phyloP scores from a whole-genome alignment of 805 yeast genomes.

The Candida taoyuanica region DNA sequence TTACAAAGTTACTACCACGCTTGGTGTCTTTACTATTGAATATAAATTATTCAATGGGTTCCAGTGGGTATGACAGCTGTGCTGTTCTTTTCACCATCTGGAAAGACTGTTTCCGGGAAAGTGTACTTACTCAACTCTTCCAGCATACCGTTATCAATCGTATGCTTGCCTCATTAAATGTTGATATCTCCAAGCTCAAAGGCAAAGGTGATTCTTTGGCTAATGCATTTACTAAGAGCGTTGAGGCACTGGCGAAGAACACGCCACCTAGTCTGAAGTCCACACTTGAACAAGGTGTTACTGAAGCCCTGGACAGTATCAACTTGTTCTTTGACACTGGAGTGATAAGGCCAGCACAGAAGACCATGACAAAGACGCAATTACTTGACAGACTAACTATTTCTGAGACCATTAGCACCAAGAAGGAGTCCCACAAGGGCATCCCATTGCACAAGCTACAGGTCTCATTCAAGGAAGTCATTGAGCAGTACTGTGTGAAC shows the following conservation, averaged over 20 bases:
- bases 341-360: conserved; percentile 9
- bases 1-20: conserved; percentile 21
- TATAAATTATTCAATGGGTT: background rate
- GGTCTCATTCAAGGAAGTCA: conserved; percentile 59
- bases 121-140: no score
- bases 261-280: background rate
- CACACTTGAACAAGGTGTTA: conserved; percentile 16
- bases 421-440: conserved; percentile 24
- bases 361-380: conserved; percentile 1
- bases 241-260: background rate
- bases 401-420: background rate
- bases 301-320: conserved; percentile 29
- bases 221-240: background rate
- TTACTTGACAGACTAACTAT: background rate
- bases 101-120: no score
- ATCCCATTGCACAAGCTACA: conserved; percentile 40
- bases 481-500: conserved; percentile 53
- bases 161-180: no score
- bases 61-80: background rate
- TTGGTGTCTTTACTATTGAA: conserved; percentile 10
- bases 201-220: no score
- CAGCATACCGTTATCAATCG: no score
- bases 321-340: conserved; percentile 26
- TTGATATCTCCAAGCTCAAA: no score
- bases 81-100: background rate